Evolutionary conservation across 768 basidiomycete genomes (phyloP), one percentile per base, ranked within the genome.

Genomic region (Russula vinacea): DNA sequence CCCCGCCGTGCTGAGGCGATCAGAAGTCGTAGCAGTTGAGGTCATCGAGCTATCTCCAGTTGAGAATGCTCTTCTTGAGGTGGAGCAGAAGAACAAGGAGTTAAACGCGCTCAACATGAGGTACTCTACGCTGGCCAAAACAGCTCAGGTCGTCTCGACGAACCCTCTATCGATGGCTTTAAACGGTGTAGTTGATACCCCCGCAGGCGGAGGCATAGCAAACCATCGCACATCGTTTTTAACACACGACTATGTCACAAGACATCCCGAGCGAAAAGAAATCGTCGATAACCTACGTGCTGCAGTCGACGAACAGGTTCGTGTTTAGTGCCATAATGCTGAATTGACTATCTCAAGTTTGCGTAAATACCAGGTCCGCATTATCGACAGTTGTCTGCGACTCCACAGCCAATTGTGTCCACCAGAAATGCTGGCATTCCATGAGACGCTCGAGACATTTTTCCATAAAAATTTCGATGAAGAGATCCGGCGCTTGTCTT

Each of bases 381-480:
- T 88, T 55, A 89, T 98, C 55, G 89, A 94, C 66, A 84, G 83
- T 58, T 94, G 92, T 71, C 80, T 98, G 58, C 85, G 84, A 69
- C 80, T 98, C 6, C 94, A 98, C 72, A 86, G 85, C 2, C 81
- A 85, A 51, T 76, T 96, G 35, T 94, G 93, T 72, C 84, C 91
- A 0, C 82, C 85, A 14, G 93, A 94, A 73, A 96, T 97, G 82
- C 77, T 89, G n/a, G 83, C 86, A 5, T 98, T 98, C 82, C 95
- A 98, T 72, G 87, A 88, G 64, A 93, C 92, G 0, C 79, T 98
- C 51, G 88, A 91, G 72, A 86, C 83, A 65, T 89, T 94, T 75
- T 94, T 92, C 79, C 83, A 79, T 60, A 90, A 88, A 74, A 92
- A 92, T 71, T 94, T 92, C 76, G 75, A 83, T 4, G 92, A 93